Evolutionary conservation across 179 eudicot genomes (phyloP).

Genomic region (Dionaea muscipula): DNA sequence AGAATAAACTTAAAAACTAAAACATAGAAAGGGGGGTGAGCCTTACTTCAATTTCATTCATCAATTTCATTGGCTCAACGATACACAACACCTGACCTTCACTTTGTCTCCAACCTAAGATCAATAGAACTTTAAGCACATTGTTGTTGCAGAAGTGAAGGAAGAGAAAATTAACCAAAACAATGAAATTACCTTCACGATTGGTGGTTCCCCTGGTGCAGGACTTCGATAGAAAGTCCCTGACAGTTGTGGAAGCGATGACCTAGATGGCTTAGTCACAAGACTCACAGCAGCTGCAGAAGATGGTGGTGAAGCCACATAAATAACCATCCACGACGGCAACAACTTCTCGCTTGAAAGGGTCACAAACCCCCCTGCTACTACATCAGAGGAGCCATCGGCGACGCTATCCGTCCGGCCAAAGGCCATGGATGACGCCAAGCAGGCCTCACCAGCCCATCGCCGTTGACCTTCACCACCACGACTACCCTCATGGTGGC

Average conservation of each 20-base stretch:
- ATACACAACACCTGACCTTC: slow-evolving; percentile 85
- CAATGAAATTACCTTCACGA: slow-evolving; percentile 53
- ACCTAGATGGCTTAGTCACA: slow-evolving; percentile 36
- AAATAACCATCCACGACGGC: too few species aligned
- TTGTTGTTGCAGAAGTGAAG: neutral
- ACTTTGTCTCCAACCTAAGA: slow-evolving; percentile 82
- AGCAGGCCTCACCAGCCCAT: too few species aligned
- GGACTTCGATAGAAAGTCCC: slow-evolving; percentile 87
- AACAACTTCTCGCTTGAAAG: too few species aligned
- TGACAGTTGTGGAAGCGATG: slow-evolving; percentile 79
- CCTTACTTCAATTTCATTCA: slow-evolving; percentile 84
- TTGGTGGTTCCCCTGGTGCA: slow-evolving; percentile 68
- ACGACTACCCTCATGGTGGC: too few species aligned
- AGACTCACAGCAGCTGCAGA: slow-evolving; percentile 34
- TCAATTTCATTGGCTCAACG: slow-evolving; percentile 92
- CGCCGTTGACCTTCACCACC: too few species aligned
- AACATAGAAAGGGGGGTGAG: neutral
- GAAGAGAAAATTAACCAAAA: neutral
- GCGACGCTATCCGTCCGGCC: too few species aligned
- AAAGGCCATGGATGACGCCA: too few species aligned
- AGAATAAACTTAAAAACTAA: neutral
- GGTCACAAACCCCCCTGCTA: too few species aligned
- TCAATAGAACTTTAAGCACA: slow-evolving; percentile 5
- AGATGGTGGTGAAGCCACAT: slow-evolving; percentile 31
- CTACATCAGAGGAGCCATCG: too few species aligned